Evolutionary conservation across 805 yeast species (phyloP).

Genomic region (Suhomyces canberraensis): DNA sequence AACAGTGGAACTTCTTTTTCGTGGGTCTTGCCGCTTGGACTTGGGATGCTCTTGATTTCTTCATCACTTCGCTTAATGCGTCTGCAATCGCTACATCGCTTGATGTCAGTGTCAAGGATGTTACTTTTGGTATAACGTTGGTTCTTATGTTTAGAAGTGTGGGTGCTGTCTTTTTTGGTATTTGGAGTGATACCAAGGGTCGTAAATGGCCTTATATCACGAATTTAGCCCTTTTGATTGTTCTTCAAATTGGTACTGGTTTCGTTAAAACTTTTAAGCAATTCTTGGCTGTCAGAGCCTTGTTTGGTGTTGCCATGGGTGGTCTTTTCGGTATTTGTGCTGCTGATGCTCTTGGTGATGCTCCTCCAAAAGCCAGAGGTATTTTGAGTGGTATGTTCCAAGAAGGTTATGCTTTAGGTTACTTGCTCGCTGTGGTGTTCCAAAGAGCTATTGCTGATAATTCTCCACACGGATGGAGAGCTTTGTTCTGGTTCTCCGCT

Average conservation of each 20-base stretch:
- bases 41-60: conserved; percentile 65
- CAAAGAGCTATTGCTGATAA: conserved; percentile 57
- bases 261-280: conserved; percentile 54
- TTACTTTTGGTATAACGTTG: conserved; percentile 69
- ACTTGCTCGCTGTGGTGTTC: conserved; percentile 61
- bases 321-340: conserved; percentile 66
- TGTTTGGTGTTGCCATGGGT: conserved; percentile 70
- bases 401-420: conserved; percentile 77
- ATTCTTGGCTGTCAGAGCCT: conserved; percentile 59
- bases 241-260: conserved; percentile 62
- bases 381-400: conserved; percentile 68
- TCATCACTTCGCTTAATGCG: conserved; percentile 53
- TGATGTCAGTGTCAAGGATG: conserved; percentile 43
- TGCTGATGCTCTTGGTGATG: conserved; percentile 65
- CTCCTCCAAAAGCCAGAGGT: conserved; percentile 56
- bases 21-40: conserved; percentile 60
- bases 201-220: conserved; percentile 55
- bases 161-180: conserved; percentile 62
- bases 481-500: conserved; percentile 68
- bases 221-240: conserved; percentile 45
- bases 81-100: conserved; percentile 45
- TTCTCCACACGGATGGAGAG: conserved; percentile 57
- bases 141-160: conserved; percentile 67
- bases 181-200: conserved; percentile 57
- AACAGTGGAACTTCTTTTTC: conserved; percentile 55